Evolutionary conservation across 441 rosid genomes (phyloP).

Genomic region (Gossypium schwendimanii): DNA sequence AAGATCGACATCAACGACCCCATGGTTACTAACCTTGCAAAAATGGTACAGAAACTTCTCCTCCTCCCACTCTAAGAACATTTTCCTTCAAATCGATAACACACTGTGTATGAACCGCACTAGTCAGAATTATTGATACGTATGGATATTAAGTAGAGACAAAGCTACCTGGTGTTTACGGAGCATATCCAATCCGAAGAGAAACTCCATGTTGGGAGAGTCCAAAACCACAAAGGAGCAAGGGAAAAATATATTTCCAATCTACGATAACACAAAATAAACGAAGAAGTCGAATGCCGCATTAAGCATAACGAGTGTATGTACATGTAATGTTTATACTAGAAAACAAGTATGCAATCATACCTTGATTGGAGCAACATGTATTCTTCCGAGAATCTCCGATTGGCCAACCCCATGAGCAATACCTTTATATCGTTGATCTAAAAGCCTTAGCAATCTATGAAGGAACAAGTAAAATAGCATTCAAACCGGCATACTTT

Average conservation of each 20-base stretch:
- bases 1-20: not conserved
- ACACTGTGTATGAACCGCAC: conserved; percentile 41
- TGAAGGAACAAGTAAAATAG: not conserved
- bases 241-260: conserved; percentile 77
- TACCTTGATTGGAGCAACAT: conserved; percentile 95
- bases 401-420: conserved; percentile 99
- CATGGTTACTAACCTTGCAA: conserved; percentile 54
- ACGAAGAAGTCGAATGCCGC: not conserved
- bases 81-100: conserved; percentile 85
- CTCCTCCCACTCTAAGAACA: conserved; percentile 86
- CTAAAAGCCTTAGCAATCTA: conserved; percentile 85
- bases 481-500: not conserved
- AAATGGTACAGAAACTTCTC: conserved; percentile 95
- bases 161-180: conserved; percentile 88
- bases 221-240: conserved; percentile 92
- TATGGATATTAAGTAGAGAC: conserved; percentile 14
- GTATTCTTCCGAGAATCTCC: conserved; percentile 92
- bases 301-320: not conserved
- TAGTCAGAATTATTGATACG: conserved; percentile 2
- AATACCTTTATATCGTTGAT: conserved; percentile 82
- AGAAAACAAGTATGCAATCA: not conserved
- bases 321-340: not conserved
- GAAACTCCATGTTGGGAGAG: conserved; percentile 92
- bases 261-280: conserved; percentile 37
- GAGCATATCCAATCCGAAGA: conserved; percentile 97